phyloP scores from a whole-genome alignment of 2,329 filamentous ascomycete species.

The Nemania sp. region DNA sequence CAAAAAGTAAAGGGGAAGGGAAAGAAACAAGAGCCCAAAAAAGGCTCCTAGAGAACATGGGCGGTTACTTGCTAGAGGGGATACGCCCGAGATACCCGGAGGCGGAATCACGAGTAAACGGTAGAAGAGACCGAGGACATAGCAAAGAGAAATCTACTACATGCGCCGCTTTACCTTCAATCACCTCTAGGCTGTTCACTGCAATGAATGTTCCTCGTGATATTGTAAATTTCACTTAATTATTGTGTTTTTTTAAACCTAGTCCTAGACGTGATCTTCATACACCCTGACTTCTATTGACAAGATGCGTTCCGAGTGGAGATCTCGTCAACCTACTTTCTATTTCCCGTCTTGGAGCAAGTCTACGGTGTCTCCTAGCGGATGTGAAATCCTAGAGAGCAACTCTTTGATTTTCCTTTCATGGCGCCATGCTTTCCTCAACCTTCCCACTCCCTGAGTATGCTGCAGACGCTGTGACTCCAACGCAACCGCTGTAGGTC shows the following conservation, averaged over 20 bases:
- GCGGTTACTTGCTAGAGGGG: conserved; percentile 5
- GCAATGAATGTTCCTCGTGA: not conserved
- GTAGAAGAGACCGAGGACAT: not conserved
- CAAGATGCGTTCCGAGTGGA: not conserved
- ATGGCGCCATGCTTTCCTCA: conserved; percentile 20
- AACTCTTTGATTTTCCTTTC: not conserved
- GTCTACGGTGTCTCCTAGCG: not conserved
- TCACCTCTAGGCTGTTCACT: not conserved
- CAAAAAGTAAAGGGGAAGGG: not conserved
- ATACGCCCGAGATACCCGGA: conserved; percentile 7
- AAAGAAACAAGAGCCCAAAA: not conserved
- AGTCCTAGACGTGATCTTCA: not conserved
- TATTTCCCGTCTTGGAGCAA: not conserved
- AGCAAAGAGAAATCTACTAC: not conserved
- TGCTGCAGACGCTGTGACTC: not conserved
- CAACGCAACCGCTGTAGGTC: no score
- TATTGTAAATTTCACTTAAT: conserved; percentile 3
- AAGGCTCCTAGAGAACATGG: conserved; percentile 14
- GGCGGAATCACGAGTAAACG: not conserved
- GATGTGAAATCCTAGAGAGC: not conserved
- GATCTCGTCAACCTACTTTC: not conserved
- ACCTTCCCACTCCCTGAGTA: no score
- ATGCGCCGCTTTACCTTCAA: not conserved
- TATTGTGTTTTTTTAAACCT: not conserved
- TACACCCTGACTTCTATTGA: not conserved